Evolutionary conservation across 2,329 filamentous ascomycete species (phyloP), one percentile per base, ranked within the genome.

Genomic region (Fusarium chaquense): DNA sequence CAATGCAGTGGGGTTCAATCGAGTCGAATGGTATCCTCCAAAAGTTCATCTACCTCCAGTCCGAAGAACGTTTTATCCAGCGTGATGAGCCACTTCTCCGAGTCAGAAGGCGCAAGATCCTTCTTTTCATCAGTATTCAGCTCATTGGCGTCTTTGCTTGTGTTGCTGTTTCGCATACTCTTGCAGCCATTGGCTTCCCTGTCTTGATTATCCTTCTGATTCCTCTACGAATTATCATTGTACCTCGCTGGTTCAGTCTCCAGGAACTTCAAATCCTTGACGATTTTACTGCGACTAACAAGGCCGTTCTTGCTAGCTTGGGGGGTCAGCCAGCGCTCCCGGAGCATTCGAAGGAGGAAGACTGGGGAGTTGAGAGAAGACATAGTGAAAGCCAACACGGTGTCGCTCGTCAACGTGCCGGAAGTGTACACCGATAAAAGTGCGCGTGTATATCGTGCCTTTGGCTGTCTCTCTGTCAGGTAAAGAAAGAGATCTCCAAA

Each of bases 21-120:
- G 55, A 58, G 22, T 52, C 46, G 6, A 58, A 52, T 15, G 46
- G 55, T 15, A 43, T 58, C 4, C 46, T 58, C 8, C 46, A n/a
- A 24, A 58, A 58, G n/a, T 32, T 43, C 9, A 43, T 58, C 22
- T 58, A 41, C 9, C 55, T 58, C 2, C 55, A 58, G 13, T 52
- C 55, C 3, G 55, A 58, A n/a, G 9, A 58, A 18, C 55, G 55
- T 4, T 58, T 58, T 4, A 16, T 58, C 5, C 55, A 58, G 8
- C 46, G 55, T 1, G 46, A 58, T 4, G 55, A 58, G 15, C 55
- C 55, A 12, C 30, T 58, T 40, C 46, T 58, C 16, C 46, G 22
- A 4, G 16, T 58, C 13, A 36, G 26, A 3, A 32, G 20, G 15
- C 55, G 35, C 1, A 58, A 58, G 10, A 52, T 58, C 4, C 22